Evolutionary conservation across 306 rosid species (phyloP), one percentile per base, ranked within the genome.

Genomic region (Prunus fruticosa): DNA sequence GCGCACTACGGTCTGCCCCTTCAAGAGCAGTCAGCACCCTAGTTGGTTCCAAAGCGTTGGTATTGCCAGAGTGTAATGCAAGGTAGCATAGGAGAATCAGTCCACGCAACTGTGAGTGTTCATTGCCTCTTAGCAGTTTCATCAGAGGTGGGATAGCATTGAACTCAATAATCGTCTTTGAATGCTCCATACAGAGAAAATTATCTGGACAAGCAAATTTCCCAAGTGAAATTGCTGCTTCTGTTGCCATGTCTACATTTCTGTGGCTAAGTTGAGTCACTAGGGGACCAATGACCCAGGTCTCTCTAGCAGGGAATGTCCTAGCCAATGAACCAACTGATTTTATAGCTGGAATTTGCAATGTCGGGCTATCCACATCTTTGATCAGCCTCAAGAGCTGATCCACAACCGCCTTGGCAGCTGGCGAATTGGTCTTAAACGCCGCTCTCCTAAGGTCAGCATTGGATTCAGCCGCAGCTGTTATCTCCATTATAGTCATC

Each of bases 281-380:
- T 12, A 93, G 79, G 5, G 91, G 93, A 25, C 81, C 79, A 45
- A 91, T 86, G 15, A 89, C 96, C 46, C 97, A 73, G 15, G 92
- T 93, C 80, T 91, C 98, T 54, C 93, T 80, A 4, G 93, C 97
- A n/a, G 97, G 91, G 84, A 93, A 93, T 2, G 96, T 89, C 88
- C 96, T 89, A 38, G 97, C 97, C 79, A 93, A 76, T 1, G 91
- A 87, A 47, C 98, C 98, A 74, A 91, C 79, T 4, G 98, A 82
- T 75, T 87, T 89, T 38, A 91, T 77, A 6, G 91, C 89, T 5
- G 88, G 86, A 72, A 87, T 60, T 77, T 85, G 89, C 87, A 91
- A 53, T 3, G 65, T 3, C 0, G 90, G 93, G 69, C 64, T 85
- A 78, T 91, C 87, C 70, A 77, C 72, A 72, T 88, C 93, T n/a